Percentiles rank a stretch among this genome's conserved stretches.
phyloP scores from a whole-genome alignment of 495 filamentous ascomycete genomes.

The Viridothelium virens region DNA sequence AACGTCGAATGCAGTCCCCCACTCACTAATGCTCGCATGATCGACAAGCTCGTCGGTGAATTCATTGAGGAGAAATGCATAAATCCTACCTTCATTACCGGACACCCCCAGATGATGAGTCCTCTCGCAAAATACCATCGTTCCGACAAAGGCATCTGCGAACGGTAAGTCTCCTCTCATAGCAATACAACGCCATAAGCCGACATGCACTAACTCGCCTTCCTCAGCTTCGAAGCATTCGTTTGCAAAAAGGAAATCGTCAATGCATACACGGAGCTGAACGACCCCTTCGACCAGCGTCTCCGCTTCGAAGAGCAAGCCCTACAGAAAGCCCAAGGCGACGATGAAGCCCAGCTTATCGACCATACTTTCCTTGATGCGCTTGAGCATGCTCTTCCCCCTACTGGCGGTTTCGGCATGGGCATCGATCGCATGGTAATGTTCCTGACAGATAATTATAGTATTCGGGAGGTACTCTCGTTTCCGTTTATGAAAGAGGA shows the following conservation, averaged over 20 bases:
- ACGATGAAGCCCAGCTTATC: constrained; percentile 91
- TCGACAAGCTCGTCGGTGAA: constrained; percentile 93
- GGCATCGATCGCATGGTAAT: constrained; percentile 95
- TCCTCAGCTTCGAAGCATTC: constrained; percentile 71
- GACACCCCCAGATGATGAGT: constrained; percentile 95
- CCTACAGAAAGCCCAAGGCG: constrained; percentile 87
- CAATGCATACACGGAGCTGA: constrained; percentile 97
- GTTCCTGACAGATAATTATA: constrained; percentile 95
- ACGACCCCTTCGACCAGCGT: constrained; percentile 91
- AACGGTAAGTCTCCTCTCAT: constrained; percentile 43
- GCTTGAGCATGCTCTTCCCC: constrained; percentile 81
- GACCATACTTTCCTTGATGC: constrained; percentile 88
- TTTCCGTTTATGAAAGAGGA: constrained; percentile 86
- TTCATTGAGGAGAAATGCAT: constrained; percentile 91
- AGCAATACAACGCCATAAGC: neutral
- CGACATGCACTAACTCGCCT: neutral
- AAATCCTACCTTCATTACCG: constrained; percentile 92
- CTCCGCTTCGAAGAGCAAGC: constrained; percentile 95
- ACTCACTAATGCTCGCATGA: constrained; percentile 90
- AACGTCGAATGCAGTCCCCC: constrained; percentile 85
- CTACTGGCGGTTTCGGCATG: constrained; percentile 95
- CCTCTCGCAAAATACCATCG: constrained; percentile 95
- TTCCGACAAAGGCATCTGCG: constrained; percentile 70
- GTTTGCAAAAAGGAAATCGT: constrained; percentile 96
- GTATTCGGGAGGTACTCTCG: constrained; percentile 89